phyloP scores from a whole-genome alignment of 345 rosid genomes.

The Arabidopsis suecica region DNA sequence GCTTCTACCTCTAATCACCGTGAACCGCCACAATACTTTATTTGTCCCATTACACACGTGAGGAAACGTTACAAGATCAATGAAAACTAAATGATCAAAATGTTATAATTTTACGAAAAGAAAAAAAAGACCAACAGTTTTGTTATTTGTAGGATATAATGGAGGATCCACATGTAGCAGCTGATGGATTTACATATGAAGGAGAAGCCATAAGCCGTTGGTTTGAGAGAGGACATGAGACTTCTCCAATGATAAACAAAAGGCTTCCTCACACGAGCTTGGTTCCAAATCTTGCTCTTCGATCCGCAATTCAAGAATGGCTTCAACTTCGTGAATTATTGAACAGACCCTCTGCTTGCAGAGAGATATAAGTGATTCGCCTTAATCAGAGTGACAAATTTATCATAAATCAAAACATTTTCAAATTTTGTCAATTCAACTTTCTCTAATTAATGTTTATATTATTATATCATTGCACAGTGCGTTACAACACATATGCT shows the following conservation, averaged over 20 bases:
- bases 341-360: constrained; percentile 1
- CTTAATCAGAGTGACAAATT: background rate
- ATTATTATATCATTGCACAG: background rate
- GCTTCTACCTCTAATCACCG: background rate
- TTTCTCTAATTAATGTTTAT: background rate
- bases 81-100: constrained; percentile 2
- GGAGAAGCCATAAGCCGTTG: constrained; percentile 67
- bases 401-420: background rate
- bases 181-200: constrained; percentile 81
- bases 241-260: constrained; percentile 76
- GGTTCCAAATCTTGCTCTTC: constrained; percentile 57
- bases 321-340: constrained; percentile 39
- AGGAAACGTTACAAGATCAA: constrained; percentile 8
- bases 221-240: constrained; percentile 57
- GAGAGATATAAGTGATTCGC: background rate
- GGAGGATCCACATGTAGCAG: constrained; percentile 79
- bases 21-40: constrained; percentile 51
- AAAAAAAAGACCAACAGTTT: background rate
- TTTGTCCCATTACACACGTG: constrained; percentile 79
- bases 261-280: constrained; percentile 46
- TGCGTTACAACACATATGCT: background rate
- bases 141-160: constrained; percentile 62
- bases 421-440: background rate
- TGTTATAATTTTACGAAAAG: background rate
- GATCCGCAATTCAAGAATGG: constrained; percentile 67